Conservation (phyloP, 805 yeast species). For the Wickerhamiella brachini region DNA sequence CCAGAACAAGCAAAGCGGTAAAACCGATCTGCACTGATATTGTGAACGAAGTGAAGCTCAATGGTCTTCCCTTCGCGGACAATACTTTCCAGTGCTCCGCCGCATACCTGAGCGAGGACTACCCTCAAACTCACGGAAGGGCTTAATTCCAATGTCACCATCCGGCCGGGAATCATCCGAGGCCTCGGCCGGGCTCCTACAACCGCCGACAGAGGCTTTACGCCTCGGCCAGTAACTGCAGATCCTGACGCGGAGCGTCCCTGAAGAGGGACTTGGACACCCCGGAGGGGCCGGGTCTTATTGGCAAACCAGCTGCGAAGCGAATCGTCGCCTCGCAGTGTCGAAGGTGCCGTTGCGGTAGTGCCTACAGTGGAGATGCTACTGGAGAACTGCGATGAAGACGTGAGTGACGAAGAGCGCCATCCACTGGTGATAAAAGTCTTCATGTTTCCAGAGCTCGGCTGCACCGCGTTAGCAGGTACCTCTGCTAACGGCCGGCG, state of each 20-base stretch:
- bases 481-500: slow-evolving; percentile 4
- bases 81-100: slow-evolving; percentile 13
- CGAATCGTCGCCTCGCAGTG: not conserved
- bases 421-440: not conserved
- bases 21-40: slow-evolving; percentile 3
- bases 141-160: not conserved
- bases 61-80: not conserved
- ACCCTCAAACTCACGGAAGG: not conserved
- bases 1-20: slow-evolving; percentile 2
- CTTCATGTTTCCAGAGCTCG: not conserved
- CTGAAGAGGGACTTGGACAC: not conserved
- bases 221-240: not conserved
- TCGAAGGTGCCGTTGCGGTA: not conserved
- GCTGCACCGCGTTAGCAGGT: slow-evolving; percentile 3
- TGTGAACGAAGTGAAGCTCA: slow-evolving; percentile 3
- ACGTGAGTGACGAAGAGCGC: slow-evolving; percentile 1
- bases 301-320: not conserved
- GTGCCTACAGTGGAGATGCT: not conserved
- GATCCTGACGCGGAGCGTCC: not conserved
- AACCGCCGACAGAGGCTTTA: not conserved
- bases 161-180: not conserved
- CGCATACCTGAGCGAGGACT: slow-evolving; percentile 14
- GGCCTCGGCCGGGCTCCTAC: not conserved
- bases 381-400: not conserved
- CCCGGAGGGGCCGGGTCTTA: not conserved